phyloP scores from a whole-genome alignment of 139 green algal genomes.

The Chlorella ohadii region DNA sequence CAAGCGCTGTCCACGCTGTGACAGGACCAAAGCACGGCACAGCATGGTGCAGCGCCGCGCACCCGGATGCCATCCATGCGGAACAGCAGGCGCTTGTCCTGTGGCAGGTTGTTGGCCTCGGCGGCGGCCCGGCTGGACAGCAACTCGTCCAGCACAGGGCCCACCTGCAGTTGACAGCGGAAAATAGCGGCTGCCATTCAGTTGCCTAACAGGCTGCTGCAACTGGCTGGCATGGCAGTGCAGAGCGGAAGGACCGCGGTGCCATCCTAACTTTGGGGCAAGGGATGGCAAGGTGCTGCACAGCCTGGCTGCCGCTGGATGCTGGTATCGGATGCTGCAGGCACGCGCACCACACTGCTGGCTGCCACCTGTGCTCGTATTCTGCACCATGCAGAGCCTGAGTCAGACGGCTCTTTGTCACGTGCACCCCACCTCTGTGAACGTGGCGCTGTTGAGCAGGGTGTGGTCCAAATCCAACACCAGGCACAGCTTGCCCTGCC shows the following conservation, averaged over 20 bases:
- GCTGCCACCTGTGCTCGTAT: no score
- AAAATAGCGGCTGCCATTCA: not conserved
- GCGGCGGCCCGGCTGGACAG: not conserved
- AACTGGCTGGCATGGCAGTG: no score
- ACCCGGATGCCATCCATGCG: conserved; percentile 70
- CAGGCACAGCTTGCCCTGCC: conserved; percentile 59
- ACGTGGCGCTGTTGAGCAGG: conserved; percentile 84
- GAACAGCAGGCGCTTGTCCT: conserved; percentile 61
- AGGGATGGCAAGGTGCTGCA: no score
- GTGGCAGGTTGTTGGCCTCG: conserved; percentile 4
- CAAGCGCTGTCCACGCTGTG: not conserved
- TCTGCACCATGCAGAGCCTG: no score
- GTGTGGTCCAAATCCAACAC: conserved; percentile 98
- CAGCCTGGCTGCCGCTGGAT: no score
- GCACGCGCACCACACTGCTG: no score
- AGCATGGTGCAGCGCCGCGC: not conserved
- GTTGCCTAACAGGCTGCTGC: no score
- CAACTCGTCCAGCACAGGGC: not conserved
- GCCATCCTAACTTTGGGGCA: no score
- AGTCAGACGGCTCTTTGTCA: no score
- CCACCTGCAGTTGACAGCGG: not conserved
- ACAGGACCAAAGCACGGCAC: no score
- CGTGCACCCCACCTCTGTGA: conserved; percentile 46
- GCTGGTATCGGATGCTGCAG: no score
- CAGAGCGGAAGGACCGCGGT: no score